A percentile compares a stretch with the other conserved stretches of the same genome.
Conservation (phyloP, 345 rosid species). For the Alliaria petiolata region DNA sequence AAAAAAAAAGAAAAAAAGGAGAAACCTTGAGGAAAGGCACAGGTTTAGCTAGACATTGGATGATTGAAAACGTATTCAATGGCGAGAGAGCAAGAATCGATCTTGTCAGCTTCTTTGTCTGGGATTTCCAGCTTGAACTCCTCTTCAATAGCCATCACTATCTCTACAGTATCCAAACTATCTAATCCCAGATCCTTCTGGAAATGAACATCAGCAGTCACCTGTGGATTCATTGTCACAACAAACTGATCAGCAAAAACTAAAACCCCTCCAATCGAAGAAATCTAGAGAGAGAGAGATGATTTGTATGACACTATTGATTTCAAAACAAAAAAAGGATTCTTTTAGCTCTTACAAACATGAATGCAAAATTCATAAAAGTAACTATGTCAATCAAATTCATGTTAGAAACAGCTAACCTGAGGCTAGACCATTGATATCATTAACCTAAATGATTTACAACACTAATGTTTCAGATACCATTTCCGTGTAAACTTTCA, state of each 20-base stretch:
- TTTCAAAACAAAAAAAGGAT: neutral
- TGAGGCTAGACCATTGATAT: neutral
- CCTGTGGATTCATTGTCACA: conserved; percentile 32
- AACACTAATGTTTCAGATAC: neutral
- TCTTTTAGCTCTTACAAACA: neutral
- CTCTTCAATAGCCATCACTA: conserved; percentile 94
- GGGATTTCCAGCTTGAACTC: conserved; percentile 97
- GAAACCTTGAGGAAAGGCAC: neutral
- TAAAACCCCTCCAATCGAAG: neutral
- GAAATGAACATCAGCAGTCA: conserved; percentile 75
- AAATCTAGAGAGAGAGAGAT: neutral
- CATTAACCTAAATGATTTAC: neutral
- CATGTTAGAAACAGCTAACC: neutral
- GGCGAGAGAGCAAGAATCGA: conserved; percentile 77
- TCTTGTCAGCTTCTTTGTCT: conserved; percentile 91
- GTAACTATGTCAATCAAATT: neutral
- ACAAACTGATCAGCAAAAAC: neutral
- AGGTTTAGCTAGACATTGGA: conserved; percentile 61
- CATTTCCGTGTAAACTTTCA: neutral
- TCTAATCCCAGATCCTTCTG: conserved; percentile 87
- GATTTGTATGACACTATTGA: neutral
- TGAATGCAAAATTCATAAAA: neutral
- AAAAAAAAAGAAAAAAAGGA: neutral
- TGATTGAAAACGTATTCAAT: conserved; percentile 83
- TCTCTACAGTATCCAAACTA: conserved; percentile 92